Conservation (phyloP, 345 rosid genomes). For the Adansonia digitata region DNA sequence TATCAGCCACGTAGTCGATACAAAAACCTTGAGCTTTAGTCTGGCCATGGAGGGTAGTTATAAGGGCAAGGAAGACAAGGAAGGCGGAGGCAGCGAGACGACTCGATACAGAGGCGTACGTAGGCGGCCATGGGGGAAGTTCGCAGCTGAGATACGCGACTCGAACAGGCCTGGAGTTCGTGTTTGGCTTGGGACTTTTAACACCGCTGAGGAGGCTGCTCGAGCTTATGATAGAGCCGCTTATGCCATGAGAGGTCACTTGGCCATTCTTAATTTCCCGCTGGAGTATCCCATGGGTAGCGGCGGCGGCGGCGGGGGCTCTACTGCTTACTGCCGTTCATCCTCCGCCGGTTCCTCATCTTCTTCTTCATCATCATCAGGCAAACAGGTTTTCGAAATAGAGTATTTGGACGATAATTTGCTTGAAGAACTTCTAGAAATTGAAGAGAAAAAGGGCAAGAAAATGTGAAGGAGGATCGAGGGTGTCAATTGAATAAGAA, state of each 20-base stretch:
- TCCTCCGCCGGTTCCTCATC: slow-evolving; percentile 2
- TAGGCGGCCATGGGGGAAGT: slow-evolving; percentile 89
- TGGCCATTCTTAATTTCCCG: slow-evolving; percentile 76
- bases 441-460: background rate
- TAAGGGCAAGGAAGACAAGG: background rate
- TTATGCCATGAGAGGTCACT: slow-evolving; percentile 76
- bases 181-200: slow-evolving; percentile 87
- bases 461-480: background rate
- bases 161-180: slow-evolving; percentile 67
- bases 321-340: slow-evolving; percentile 16
- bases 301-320: slow-evolving; percentile 9
- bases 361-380: background rate
- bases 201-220: slow-evolving; percentile 86
- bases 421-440: slow-evolving; percentile 38
- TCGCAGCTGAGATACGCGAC: slow-evolving; percentile 88
- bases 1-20: slow-evolving; percentile 28
- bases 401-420: slow-evolving; percentile 72
- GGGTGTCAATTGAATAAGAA: background rate
- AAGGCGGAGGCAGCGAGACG: slow-evolving; percentile 26
- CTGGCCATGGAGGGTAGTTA: slow-evolving; percentile 28
- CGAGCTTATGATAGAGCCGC: slow-evolving; percentile 89
- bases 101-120: slow-evolving; percentile 71
- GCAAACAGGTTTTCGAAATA: slow-evolving; percentile 64
- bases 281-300: slow-evolving; percentile 51
- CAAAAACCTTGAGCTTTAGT: background rate